phyloP scores from a whole-genome alignment of 257 asterid genomes.

The Solanum boliviense region DNA sequence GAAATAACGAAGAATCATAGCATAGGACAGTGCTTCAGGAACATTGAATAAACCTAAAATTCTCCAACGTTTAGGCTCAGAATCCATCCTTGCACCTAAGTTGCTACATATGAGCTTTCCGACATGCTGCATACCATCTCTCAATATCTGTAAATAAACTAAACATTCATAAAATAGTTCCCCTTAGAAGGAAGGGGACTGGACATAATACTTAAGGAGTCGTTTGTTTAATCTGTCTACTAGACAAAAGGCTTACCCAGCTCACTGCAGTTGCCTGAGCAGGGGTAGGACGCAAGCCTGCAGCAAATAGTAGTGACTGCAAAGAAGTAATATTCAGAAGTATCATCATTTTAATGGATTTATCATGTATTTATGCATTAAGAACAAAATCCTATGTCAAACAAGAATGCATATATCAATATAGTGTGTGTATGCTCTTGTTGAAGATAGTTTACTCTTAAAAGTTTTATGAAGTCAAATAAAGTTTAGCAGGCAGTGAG shows the following conservation, averaged over 20 bases:
- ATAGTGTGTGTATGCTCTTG: not conserved
- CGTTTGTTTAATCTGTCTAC: not conserved
- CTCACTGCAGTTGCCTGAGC: conserved; percentile 99
- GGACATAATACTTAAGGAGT: not conserved
- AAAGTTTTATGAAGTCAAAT: not conserved
- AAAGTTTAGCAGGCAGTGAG: not conserved
- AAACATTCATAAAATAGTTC: not conserved
- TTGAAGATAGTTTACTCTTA: not conserved
- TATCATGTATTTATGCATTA: not conserved
- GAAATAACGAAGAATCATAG: not conserved
- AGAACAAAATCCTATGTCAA: not conserved
- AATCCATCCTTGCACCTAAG: conserved; percentile 97
- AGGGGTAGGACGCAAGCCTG: conserved; percentile 97
- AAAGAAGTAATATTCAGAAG: conserved; percentile 40
- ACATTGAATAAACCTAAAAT: conserved; percentile 47
- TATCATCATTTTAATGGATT: conserved; percentile 5
- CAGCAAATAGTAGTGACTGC: conserved; percentile 96
- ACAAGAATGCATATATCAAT: not conserved
- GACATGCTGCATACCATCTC: conserved; percentile 96
- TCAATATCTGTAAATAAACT: conserved; percentile 49
- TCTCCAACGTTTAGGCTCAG: conserved; percentile 97
- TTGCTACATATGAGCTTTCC: conserved; percentile 94
- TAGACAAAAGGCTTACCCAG: conserved; percentile 52
- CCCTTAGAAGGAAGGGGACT: not conserved
- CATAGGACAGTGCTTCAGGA: not conserved